Evolutionary conservation across 176 grass and related monocot species (phyloP).

Genomic region (Musa acuminata): DNA sequence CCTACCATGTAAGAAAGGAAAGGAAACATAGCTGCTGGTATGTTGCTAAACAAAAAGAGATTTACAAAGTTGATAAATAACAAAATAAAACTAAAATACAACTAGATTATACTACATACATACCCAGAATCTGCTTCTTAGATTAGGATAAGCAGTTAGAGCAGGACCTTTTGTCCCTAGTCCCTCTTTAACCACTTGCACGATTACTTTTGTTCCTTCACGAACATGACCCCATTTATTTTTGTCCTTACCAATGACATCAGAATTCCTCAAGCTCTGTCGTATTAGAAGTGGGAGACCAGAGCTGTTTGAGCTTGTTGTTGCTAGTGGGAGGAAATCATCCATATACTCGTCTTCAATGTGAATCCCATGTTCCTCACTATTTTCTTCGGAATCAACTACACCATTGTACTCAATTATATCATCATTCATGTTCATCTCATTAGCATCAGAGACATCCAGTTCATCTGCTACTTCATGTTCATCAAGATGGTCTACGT

Average conservation of each 20-base stretch:
- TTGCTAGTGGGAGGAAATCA: constrained; percentile 41
- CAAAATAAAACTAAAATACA: neutral
- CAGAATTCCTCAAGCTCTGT: constrained; percentile 1
- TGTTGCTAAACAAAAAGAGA: neutral
- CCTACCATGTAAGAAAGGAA: neutral
- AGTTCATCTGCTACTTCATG: constrained; percentile 30
- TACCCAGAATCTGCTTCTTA: constrained; percentile 96
- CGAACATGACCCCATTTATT: constrained; percentile 72
- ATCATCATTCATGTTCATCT: constrained; percentile 25
- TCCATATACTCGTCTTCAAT: constrained; percentile 50
- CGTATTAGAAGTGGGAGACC: neutral
- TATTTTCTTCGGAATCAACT: constrained; percentile 39
- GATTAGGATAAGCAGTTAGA: constrained; percentile 75
- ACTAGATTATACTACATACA: constrained; percentile 20
- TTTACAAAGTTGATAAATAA: neutral
- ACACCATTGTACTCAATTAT: constrained; percentile 27
- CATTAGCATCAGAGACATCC: constrained; percentile 25
- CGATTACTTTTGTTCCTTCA: constrained; percentile 80
- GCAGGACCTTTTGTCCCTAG: constrained; percentile 78
- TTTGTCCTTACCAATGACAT: constrained; percentile 26
- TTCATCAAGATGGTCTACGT: constrained; percentile 31
- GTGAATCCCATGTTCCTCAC: constrained; percentile 38
- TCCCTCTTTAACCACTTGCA: constrained; percentile 95
- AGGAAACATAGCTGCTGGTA: neutral
- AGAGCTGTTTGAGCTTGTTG: constrained; percentile 8